Evolutionary conservation across 83 land plant species (phyloP), one percentile per base, ranked within the genome.

Genomic region (Larix sibirica): DNA sequence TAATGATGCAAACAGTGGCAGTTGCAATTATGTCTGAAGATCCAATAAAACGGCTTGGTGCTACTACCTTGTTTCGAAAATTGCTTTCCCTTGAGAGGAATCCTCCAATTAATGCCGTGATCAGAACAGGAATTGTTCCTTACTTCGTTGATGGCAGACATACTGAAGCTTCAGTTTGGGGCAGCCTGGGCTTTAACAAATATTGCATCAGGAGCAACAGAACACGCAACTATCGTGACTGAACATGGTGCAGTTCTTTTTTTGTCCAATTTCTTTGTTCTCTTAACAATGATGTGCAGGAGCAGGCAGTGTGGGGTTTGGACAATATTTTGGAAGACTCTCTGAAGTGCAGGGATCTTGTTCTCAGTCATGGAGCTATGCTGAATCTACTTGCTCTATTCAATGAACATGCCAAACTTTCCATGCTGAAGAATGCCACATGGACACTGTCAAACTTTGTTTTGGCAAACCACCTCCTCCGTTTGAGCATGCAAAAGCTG

Each of bases 241-340:
- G 61, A 59, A 4, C 12, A 59, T 59, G 61, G 61, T 59, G 61
- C 61, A 59, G 6, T 59, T 10, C 61, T 16, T 59, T 16, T 16
- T 16, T 59, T 59, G 17, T 59, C 17, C 61, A 59, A 59, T 16
- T 59, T 59, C 61, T 59, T 16, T 59, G 61, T 59, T 59, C 61
- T 59, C 61, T 3, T 59, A 59, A 10, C 17, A 16, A 59, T 10
- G 61, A 59, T 16, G 16, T 59, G 61, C 6, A 16, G 12, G 61
- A 59, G 17, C 6, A 85, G 87, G 83, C 87, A 0, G 84, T 82
- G 2, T 85, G 87, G 87, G 87, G 90, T 31, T 74, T 91, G 71
- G 93, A 89, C 20, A 91, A 91, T 85, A 86, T 91, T 71, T 89
- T 89, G 81, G 93, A 90, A 21, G 93, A 91, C 56, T 91, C 93